Evolutionary conservation across 1,139 yeast genomes (phyloP), one percentile per base, ranked within the genome.

Genomic region (Candida glucosophila): DNA sequence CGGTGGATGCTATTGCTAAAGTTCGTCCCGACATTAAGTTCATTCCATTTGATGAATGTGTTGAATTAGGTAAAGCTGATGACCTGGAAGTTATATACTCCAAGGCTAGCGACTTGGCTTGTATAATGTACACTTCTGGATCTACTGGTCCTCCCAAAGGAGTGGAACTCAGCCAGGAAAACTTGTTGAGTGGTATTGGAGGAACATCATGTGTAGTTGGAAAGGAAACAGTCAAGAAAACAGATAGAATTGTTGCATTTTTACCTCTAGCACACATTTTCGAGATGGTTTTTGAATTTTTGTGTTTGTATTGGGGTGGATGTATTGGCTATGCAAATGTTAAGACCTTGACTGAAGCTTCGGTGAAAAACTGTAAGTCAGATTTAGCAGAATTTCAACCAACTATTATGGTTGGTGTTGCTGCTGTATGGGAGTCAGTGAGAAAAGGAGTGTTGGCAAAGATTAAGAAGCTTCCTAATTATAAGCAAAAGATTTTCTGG

Each of bases 61-160:
- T 79, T 24, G 59, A 59, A 29, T 54, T 76, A 28, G 98, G 99
- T 39, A 50, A 62, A 37, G 52, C 67, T 32, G n/a, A n/a, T n/a
- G 47, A 48, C 10, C 44, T 58, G 23, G 52, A 52, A 35, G 27
- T 67, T 10, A 47, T 49, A 35, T 67, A 69, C 10, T 85, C 94
- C 29, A 66, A 61, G 35, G 73, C 92, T 7, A 73, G 73, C n/a
- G 94, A 85, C 44, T 49, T 78, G 29, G 74, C 90, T 22, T 83
- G 95, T 63, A 85, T 90, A 50, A 90, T 92, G 97, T 90, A 90
- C 67, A 90, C 99, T 14, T 88, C 97, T 1, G 99, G 99, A 27
- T 86, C 97, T 11, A 88, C 98, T 11, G 98, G 98, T 44, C 77
- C 77, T 36, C 98, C 98, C 45, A 90, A 90, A 65, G 99, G 99